Conservation (phyloP, 1,284 basidiomycete species). For the Cryptococcus wingfieldii region DNA sequence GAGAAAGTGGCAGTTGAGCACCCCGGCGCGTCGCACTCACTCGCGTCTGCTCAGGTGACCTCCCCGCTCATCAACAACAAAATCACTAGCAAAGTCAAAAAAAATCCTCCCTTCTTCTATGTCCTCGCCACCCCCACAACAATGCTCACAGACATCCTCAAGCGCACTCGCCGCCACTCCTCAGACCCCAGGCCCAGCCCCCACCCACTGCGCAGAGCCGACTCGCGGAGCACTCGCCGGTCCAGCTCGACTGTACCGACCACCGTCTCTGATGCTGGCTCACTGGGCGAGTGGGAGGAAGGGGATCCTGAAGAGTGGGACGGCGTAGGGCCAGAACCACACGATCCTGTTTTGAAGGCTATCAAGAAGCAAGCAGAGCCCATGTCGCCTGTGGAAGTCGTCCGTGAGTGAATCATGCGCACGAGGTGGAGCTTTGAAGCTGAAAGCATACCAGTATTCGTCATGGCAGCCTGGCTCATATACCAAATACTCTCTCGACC, state of each 20-base stretch:
- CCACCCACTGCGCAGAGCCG: no score
- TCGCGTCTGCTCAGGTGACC: no score
- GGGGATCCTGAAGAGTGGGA: constrained; percentile 5
- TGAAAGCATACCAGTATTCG: constrained; percentile 32
- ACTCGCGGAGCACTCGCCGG: no score
- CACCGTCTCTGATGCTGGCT: not conserved
- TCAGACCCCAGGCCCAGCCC: no score
- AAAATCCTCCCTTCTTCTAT: no score
- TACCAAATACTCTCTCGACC: constrained; percentile 45
- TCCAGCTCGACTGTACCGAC: not conserved
- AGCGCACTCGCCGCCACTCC: no score
- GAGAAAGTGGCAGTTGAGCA: no score
- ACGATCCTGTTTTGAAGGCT: not conserved
- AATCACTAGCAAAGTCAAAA: no score
- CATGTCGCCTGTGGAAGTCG: constrained; percentile 40
- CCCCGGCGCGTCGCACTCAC: no score
- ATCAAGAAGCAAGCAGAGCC: constrained; percentile 36
- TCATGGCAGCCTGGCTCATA: constrained; percentile 39
- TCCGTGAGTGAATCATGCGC: constrained; percentile 31
- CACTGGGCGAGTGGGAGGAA: constrained; percentile 9
- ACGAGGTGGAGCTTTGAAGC: not conserved
- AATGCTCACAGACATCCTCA: no score
- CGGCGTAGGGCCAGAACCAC: not conserved
- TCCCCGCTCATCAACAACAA: no score
- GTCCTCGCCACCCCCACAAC: no score